phyloP scores from a whole-genome alignment of 441 rosid species.

The Adansonia madagascariensis region DNA sequence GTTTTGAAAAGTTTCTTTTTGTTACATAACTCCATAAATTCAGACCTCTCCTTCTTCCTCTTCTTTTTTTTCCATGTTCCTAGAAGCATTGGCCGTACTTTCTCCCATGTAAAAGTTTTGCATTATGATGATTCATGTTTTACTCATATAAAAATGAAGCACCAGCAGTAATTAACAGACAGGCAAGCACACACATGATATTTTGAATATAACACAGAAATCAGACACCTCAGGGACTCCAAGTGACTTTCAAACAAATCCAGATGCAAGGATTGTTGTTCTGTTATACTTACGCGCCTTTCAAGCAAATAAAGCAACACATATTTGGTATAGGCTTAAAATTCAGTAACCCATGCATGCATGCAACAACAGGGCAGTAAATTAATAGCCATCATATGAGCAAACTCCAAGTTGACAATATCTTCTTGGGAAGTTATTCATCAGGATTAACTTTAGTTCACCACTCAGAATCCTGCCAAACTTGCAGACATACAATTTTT shows the following conservation, averaged over 20 bases:
- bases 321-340: background rate
- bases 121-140: background rate
- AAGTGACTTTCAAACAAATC: constrained; percentile 4
- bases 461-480: background rate
- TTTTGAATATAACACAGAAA: background rate
- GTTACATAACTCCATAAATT: constrained; percentile 3
- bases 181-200: background rate
- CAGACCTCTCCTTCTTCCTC: background rate
- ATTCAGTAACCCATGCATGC: background rate
- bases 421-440: constrained; percentile 15
- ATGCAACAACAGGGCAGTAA: background rate
- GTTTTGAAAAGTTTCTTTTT: background rate
- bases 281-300: background rate
- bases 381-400: background rate
- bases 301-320: constrained; percentile 2
- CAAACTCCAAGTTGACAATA: background rate
- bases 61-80: background rate
- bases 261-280: background rate
- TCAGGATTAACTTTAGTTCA: constrained; percentile 7
- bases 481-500: background rate
- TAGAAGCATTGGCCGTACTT: background rate
- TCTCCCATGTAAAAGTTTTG: constrained; percentile 5
- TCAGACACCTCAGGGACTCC: background rate
- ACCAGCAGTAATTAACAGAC: background rate
- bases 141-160: background rate